Evolutionary conservation across 202 grass and related monocot species (phyloP).

Genomic region (Bolboschoenoplectus hybrid): DNA sequence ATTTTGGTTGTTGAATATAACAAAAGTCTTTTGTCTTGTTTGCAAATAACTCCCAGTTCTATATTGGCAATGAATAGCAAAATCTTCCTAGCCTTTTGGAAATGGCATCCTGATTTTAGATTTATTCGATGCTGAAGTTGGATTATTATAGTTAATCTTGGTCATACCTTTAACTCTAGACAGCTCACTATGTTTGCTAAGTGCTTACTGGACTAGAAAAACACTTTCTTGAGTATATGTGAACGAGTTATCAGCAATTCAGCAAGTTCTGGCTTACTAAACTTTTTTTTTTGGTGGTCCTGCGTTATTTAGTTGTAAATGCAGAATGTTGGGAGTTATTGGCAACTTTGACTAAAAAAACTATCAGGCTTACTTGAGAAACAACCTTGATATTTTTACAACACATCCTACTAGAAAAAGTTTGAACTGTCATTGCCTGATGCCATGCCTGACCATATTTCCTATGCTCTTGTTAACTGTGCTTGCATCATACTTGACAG

Average conservation of each 20-base stretch:
- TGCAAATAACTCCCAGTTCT: neutral
- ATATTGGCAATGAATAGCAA: neutral
- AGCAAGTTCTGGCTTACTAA: neutral
- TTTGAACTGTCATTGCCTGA: neutral
- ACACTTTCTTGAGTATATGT: neutral
- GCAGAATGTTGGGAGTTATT: neutral
- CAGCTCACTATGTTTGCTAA: neutral
- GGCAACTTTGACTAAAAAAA: neutral
- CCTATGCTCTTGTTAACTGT: neutral
- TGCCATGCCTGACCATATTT: neutral
- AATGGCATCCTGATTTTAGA: neutral
- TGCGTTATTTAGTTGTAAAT: neutral
- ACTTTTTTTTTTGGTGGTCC: neutral
- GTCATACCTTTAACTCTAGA: neutral
- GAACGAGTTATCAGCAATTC: neutral
- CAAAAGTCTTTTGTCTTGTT: neutral
- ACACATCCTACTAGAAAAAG: neutral
- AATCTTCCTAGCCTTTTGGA: neutral
- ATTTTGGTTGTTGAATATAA: slow-evolving; percentile 29
- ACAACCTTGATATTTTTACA: neutral
- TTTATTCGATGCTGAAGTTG: neutral
- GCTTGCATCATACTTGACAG: slow-evolving; percentile 41
- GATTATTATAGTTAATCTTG: neutral
- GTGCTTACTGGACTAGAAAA: neutral
- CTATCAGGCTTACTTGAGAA: neutral